Evolutionary conservation across 768 basidiomycete genomes (phyloP), one percentile per base, ranked within the genome.

Genomic region (Termitomyces eurrhizus): DNA sequence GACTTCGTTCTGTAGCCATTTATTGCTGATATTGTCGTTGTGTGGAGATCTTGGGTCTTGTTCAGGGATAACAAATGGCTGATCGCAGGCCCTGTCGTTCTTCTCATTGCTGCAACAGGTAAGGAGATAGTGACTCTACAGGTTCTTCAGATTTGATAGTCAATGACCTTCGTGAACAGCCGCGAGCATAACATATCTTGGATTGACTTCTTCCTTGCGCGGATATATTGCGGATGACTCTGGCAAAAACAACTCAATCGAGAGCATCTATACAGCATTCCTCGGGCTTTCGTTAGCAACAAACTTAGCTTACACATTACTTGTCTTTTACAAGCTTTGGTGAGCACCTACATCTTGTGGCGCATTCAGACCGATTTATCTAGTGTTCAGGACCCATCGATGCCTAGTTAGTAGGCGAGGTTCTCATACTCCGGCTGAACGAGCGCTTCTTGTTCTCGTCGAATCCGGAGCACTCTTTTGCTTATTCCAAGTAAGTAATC

Each of bases 21-120:
- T 7, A 52, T 63, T 12, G 53, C 58, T 14, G 62, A 63, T 36
- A 32, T 52, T 8, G 29, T 63, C 35, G 50, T 63, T 32, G 54
- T 63, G 4, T 63, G 62, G 62, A 59, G 62, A 35, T 58, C 58
- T 13, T 63, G 58, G 62, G 62, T 54, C 4, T 36, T 59, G 12
- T 63, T 51, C 50, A 51, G 14, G 16, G 39, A 57, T 5, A 54
- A 56, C 21, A 54, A 37, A 37, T 54, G 62, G 53, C n/a, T 62
- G n/a, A 56, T 62, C 49, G 14, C 35, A 6, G 54, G 52, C 21
- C 62, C 49, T 33, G 9, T 59, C 50, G 7, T 54, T 4, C 58
- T 59, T 18, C 58, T 63, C 11, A 29, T 63, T 29, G 62, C 44
- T 3, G 48, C 50, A 11, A 59, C 55, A 5, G 58, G 62, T 59